phyloP scores from a whole-genome alignment of 2,329 filamentous ascomycete genomes.

The Magnaporthiopsis incrustans region DNA sequence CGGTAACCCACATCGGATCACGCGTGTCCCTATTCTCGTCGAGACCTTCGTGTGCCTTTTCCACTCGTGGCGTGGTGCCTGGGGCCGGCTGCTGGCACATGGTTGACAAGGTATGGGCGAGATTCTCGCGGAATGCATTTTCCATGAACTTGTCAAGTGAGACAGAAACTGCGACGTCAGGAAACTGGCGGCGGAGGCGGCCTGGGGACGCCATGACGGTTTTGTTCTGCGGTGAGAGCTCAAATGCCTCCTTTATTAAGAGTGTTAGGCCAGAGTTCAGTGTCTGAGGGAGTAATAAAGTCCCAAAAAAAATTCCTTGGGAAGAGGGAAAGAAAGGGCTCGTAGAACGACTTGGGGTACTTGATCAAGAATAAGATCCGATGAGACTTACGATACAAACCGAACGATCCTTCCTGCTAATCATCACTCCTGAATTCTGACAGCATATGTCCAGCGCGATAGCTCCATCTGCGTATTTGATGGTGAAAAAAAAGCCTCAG shows the following conservation, averaged over 20 bases:
- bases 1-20: neutral
- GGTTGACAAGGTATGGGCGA: neutral
- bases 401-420: neutral
- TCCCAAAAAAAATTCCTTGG: too few relatives aligned
- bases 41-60: neutral
- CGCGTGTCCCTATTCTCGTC: neutral
- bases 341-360: too few relatives aligned
- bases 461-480: neutral
- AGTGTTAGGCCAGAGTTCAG: too few relatives aligned
- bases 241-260: neutral
- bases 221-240: neutral
- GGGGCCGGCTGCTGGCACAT: neutral
- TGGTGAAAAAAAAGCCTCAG: neutral
- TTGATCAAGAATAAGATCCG: too few relatives aligned
- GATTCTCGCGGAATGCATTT: neutral
- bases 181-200: slow-evolving; percentile 1
- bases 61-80: neutral
- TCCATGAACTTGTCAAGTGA: neutral
- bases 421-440: neutral
- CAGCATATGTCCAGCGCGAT: neutral
- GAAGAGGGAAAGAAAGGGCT: too few relatives aligned
- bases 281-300: too few relatives aligned
- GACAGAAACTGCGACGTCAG: neutral
- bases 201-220: neutral
- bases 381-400: neutral